phyloP scores from a whole-genome alignment of 176 grass and related monocot species.

The Hyparrhenia diplandra region DNA sequence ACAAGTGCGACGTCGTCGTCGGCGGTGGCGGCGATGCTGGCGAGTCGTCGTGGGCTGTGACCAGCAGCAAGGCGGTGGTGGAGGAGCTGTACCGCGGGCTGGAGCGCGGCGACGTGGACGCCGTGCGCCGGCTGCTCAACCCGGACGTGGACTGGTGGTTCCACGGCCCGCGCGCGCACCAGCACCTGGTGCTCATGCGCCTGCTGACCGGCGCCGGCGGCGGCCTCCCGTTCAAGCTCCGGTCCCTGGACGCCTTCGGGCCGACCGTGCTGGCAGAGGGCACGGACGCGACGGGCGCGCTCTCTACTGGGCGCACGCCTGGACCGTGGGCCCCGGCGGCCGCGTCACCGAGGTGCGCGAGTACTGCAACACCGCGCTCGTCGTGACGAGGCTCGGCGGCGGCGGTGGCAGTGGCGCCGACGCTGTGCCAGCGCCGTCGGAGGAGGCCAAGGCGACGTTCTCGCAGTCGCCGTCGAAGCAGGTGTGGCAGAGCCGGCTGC shows the following conservation, averaged over 20 bases:
- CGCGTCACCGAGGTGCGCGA: constrained; percentile 68
- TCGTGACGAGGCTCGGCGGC: constrained; percentile 54
- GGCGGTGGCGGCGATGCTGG: neutral
- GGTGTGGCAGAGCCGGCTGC: constrained; percentile 60
- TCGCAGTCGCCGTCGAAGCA: constrained; percentile 17
- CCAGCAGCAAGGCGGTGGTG: constrained; percentile 52
- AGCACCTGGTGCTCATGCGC: constrained; percentile 66
- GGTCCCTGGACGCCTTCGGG: constrained; percentile 50
- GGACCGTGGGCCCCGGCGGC: constrained; percentile 66
- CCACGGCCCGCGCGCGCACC: constrained; percentile 71
- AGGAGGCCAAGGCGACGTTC: neutral
- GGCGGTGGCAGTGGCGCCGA: neutral
- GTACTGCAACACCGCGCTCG: constrained; percentile 83
- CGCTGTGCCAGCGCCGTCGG: too few species aligned
- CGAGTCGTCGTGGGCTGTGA: neutral
- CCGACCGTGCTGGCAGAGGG: constrained; percentile 73
- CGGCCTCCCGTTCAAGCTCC: constrained; percentile 42
- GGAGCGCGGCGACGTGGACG: constrained; percentile 48
- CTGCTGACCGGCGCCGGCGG: constrained; percentile 50
- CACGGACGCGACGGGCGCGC: constrained; percentile 26
- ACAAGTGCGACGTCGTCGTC: neutral
- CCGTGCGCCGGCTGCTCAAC: constrained; percentile 53
- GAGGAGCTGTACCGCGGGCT: constrained; percentile 68
- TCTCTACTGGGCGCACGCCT: constrained; percentile 83
- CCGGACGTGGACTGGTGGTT: constrained; percentile 91